Evolutionary conservation across 75 land plant species (phyloP).

Genomic region (Ceratopteris richardii): DNA sequence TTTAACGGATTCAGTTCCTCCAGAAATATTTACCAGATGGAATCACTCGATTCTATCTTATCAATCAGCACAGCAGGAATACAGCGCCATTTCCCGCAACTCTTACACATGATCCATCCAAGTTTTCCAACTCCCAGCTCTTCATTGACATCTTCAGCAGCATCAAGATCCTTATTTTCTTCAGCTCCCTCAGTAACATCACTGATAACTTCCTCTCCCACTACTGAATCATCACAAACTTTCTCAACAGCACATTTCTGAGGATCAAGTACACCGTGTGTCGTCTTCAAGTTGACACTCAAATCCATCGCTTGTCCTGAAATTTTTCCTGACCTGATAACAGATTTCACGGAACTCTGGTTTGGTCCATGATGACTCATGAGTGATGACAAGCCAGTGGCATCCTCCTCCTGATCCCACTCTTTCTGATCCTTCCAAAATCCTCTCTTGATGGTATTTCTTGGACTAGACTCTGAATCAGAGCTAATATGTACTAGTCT

Average conservation of each 20-base stretch:
- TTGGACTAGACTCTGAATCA: not conserved
- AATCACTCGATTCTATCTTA: conserved; percentile 44
- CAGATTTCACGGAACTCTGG: not conserved
- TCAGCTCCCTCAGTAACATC: conserved; percentile 28
- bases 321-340: not conserved
- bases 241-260: not conserved
- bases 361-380: not conserved
- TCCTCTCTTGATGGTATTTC: no score
- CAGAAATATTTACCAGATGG: conserved; percentile 49
- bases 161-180: conserved; percentile 1
- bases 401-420: not conserved
- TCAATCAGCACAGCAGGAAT: conserved; percentile 63
- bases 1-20: no score
- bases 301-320: not conserved
- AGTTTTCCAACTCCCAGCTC: not conserved
- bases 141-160: conserved; percentile 6
- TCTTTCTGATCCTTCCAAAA: not conserved
- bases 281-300: not conserved
- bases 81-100: conserved; percentile 77
- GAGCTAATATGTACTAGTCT: not conserved
- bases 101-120: conserved; percentile 88
- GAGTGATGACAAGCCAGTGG: not conserved
- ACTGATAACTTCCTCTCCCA: conserved; percentile 28
- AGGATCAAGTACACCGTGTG: not conserved
- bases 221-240: conserved; percentile 6